These are phyloP conservation scores for Tylopilus sp. DNA, from an alignment of 768 basidiomycete species.

Conservation along the genomic window DNA sequence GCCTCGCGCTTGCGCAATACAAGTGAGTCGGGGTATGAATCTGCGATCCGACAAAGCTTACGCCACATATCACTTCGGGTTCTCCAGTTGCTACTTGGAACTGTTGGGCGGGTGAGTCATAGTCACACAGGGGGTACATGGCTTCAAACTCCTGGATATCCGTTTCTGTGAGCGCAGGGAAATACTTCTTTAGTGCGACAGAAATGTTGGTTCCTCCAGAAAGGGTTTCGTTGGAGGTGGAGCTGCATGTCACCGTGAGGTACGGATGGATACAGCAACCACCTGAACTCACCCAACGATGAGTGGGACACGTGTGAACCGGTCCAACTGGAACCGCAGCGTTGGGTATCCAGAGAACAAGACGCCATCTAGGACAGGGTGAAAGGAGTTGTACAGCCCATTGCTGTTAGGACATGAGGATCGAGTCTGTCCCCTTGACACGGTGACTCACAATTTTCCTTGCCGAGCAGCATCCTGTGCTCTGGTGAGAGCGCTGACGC, in stretches of 20 bases:
- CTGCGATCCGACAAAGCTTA: constrained; percentile 27
- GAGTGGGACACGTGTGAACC: constrained; percentile 49
- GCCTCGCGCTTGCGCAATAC: constrained; percentile 37
- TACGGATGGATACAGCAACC: neutral
- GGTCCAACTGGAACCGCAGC: constrained; percentile 39
- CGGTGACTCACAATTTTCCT: constrained; percentile 39
- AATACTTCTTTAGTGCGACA: constrained; percentile 38
- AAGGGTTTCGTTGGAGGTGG: constrained; percentile 60
- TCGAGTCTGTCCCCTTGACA: neutral
- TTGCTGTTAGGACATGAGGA: constrained; percentile 23
- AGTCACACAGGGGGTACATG: constrained; percentile 43
- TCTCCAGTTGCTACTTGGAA: constrained; percentile 50
- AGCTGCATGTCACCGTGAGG: constrained; percentile 26
- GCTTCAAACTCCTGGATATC: constrained; percentile 39
- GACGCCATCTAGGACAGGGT: constrained; percentile 53
- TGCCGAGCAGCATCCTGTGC: constrained; percentile 50
- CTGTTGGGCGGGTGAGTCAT: constrained; percentile 40
- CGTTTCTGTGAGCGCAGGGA: constrained; percentile 41
- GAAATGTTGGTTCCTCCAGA: constrained; percentile 37
- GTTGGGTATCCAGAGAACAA: constrained; percentile 52
- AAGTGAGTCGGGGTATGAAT: neutral
- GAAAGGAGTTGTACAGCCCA: constrained; percentile 46
- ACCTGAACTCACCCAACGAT: constrained; percentile 50
- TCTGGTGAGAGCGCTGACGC: constrained; percentile 47
- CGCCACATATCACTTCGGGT: constrained; percentile 49